Percentiles rank a stretch among this genome's conserved stretches.
Evolutionary conservation across 208 protist genomes (phyloP).

Genomic region (Trichomonas gallinae): DNA sequence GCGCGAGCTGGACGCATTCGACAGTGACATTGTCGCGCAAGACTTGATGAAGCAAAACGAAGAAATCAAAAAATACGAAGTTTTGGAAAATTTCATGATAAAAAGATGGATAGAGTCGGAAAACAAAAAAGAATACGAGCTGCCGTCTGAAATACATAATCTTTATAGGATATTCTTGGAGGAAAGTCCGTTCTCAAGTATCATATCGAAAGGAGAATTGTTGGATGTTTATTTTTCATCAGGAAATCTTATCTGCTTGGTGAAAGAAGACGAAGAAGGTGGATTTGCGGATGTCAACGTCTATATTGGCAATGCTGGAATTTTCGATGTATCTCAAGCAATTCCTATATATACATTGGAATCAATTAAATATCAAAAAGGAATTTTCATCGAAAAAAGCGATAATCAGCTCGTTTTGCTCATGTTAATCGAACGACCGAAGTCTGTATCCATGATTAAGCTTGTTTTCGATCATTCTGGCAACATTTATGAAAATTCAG

Average conservation of each 20-base stretch:
- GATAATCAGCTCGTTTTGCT: too few relatives aligned
- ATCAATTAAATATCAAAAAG: not conserved
- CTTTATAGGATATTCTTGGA: not conserved
- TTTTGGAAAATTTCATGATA: not conserved
- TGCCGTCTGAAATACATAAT: not conserved
- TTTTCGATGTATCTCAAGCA: not conserved
- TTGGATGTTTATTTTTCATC: not conserved
- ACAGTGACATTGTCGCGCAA: not conserved
- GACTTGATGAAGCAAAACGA: not conserved
- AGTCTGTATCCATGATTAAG: too few relatives aligned
- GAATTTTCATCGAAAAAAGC: too few relatives aligned
- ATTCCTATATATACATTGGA: not conserved
- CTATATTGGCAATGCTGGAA: not conserved
- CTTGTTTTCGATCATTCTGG: too few relatives aligned
- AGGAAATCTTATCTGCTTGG: not conserved
- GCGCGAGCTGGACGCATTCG: not conserved
- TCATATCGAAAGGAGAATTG: not conserved
- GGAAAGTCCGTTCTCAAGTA: not conserved
- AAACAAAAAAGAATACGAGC: not conserved
- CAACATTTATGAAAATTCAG: too few relatives aligned
- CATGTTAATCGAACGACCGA: too few relatives aligned
- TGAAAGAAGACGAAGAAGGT: not conserved
- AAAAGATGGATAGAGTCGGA: not conserved
- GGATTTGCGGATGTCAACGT: not conserved
- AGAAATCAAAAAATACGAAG: not conserved